These are phyloP conservation scores for Phytopythium aichiense DNA, from an alignment of 352 stramenopile species.

Conservation along the genomic window DNA sequence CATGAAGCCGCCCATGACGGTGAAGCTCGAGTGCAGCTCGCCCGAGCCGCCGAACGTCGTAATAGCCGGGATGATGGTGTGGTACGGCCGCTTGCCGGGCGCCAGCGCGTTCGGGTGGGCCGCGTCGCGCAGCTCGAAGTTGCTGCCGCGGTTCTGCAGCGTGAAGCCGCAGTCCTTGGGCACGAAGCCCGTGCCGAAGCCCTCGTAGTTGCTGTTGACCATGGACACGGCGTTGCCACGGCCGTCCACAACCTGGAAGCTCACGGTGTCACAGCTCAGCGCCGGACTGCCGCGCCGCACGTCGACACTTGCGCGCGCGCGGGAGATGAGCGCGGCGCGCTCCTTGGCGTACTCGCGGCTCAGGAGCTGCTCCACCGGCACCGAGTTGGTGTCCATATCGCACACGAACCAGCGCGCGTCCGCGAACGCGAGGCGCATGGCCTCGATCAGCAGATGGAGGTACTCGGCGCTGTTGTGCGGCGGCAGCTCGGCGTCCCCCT, in stretches of 20 bases:
- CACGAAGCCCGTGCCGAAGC: constrained; percentile 95
- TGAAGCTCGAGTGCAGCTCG: constrained; percentile 91
- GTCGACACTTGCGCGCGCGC: constrained; percentile 43
- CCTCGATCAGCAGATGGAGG: constrained; percentile 91
- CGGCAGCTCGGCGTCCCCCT: constrained; percentile 23
- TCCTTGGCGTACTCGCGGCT: constrained; percentile 66
- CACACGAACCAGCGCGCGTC: constrained; percentile 87
- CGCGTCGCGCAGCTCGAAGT: constrained; percentile 86
- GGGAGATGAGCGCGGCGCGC: constrained; percentile 40
- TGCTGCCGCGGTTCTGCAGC: constrained; percentile 95
- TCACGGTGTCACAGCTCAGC: constrained; percentile 89
- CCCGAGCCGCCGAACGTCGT: constrained; percentile 82
- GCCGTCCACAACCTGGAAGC: constrained; percentile 95
- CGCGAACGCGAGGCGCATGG: constrained; percentile 92
- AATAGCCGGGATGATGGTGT: constrained; percentile 98
- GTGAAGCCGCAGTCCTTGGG: constrained; percentile 93
- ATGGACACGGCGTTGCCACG: constrained; percentile 96
- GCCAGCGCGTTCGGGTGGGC: constrained; percentile 92
- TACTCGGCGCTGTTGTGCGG: constrained; percentile 60
- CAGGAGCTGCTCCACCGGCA: constrained; percentile 74
- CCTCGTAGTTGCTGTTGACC: constrained; percentile 98
- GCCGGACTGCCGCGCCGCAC: constrained; percentile 50
- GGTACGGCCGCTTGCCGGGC: constrained; percentile 93
- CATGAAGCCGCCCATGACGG: constrained; percentile 93
- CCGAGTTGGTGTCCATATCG: constrained; percentile 55